Conservation (phyloP, 2,329 filamentous ascomycete species). For the Geosmithia flava region DNA sequence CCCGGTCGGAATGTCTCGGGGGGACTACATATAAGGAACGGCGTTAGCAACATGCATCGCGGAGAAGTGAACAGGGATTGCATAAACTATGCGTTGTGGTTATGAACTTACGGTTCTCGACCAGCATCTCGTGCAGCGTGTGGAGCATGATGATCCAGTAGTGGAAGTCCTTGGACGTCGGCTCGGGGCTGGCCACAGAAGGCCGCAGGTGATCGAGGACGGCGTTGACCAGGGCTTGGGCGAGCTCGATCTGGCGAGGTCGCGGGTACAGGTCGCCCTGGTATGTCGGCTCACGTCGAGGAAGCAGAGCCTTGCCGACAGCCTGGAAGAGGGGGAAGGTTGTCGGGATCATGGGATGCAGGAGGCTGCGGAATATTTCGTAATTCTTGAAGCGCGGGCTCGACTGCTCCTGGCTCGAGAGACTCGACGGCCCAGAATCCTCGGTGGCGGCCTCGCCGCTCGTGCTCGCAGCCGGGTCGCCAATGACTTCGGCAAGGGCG, state of each 20-base stretch:
- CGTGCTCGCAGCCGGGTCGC: conserved; percentile 6
- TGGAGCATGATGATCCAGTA: conserved; percentile 77
- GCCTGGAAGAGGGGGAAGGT: conserved; percentile 81
- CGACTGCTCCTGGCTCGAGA: conserved; percentile 28
- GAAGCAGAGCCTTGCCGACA: conserved; percentile 69
- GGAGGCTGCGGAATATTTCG: conserved; percentile 60
- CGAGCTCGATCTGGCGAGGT: conserved; percentile 40
- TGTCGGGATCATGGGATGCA: conserved; percentile 66
- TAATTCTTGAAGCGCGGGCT: conserved; percentile 56
- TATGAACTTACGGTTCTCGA: conserved; percentile 48
- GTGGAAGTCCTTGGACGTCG: conserved; percentile 53
- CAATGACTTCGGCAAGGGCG: conserved; percentile 16
- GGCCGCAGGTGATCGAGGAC: conserved; percentile 54
- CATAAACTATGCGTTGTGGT: too few relatives aligned
- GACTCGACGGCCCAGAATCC: conserved; percentile 11
- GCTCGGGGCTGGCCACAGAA: conserved; percentile 26
- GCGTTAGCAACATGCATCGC: background rate
- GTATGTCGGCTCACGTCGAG: conserved; percentile 45
- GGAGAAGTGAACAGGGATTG: conserved; percentile 4
- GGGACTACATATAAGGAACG: conserved; percentile 14
- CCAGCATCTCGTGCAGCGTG: conserved; percentile 64
- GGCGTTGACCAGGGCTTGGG: conserved; percentile 57
- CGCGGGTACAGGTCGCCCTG: conserved; percentile 35
- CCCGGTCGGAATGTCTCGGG: conserved; percentile 33
- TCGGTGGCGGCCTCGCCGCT: background rate